Base-by-base conservation (phyloP, 768 basidiomycete genomes). In the Lactarius deliciosus region DNA sequence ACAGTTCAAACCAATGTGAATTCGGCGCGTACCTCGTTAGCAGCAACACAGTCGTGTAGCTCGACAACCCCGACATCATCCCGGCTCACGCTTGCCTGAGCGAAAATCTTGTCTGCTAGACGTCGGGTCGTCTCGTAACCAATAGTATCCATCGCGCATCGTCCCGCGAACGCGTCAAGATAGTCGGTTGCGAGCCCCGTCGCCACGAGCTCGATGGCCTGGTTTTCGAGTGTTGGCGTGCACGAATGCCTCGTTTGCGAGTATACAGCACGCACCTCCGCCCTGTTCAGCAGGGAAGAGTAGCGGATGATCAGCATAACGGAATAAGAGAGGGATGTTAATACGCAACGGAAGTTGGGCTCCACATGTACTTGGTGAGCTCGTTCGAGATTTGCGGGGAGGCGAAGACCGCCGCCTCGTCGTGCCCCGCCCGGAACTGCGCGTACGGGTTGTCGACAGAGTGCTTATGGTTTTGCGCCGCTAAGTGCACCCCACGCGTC, bases 301-400 rank as follows among this genome's bases (percentile, higher is more conserved):
- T 0, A 36, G 38, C 22, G n/a, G 30, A 22, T 28, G 34, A 7
- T 60, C 43, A 28, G 25, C 25, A 34, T 20, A 32, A 10, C 9
- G n/a, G 4, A 2, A 20, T 15, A 13, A 36, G 10, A 25, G 28
- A 22, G 20, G 22, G 11, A 30, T 9, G 20, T 7, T 34, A 25
- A 34, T 41, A 28, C 64, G 43, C 59, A 60, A 65, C 64, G 38
- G 86, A 92, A 36, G 92, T 94, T 0, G 92, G 92, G 71, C 90
- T 92, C 73, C 92, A 94, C 91, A 93, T 94, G 74, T 84, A 88
- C 75, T 90, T 90, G 2, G 92, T 92, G 59, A 91, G 77, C 70
- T 91, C 83, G 55, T 85, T 86, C 53, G 82, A 89, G 73, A 93
- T 85, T 76, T 87, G 87, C 7, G 83, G 82, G 3, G 90, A 82